Evolutionary conservation across 1,284 basidiomycete species (phyloP), one percentile per base, ranked within the genome.

Genomic region (Melanopsichium pennsylvanicum): DNA sequence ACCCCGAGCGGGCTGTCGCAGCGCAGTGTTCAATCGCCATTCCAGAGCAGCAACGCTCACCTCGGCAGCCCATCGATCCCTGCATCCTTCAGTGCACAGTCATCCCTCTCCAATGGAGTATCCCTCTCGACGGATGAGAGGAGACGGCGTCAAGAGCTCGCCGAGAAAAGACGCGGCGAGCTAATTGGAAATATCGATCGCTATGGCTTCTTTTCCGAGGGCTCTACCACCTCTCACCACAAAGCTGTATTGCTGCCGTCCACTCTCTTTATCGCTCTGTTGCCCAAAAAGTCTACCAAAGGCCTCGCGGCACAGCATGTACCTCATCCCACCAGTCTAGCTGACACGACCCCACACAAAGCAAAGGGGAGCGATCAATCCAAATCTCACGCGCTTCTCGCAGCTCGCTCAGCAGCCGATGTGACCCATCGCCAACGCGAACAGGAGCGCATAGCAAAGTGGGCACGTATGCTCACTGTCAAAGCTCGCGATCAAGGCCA

Each of bases 391-490:
- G 43, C 42, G 5, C 40, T 61, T 10, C 49, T 46, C 19, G 35
- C 39, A 25, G 61, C 48, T 13, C 50, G 67, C 16, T 48, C 59
- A 7, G 59, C 55, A 23, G 55, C 55, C 18, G 58, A 59, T 31
- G 22, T 26, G 7, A 23, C 21, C 3, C 56, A 72, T 23, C 56
- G 70, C 2, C 27, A 52, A 31, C 64, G 62, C 8, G 75, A 75
- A 35, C 46, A 59, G 27, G 47, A 51, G 11, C 60, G 75, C 0
- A 72, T 69, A 3, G 67, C 50, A 42, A 77, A 77, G 47, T 77
- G 75, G 75, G 13, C 40, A 2, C 50, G 45, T 8, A 77, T 77
- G 75, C 50, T 77, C 7, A 58, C 45, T 11, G 62, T 69, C 38
- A 54, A 60, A 18, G 52, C 47, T 18, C 59, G 66, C 2, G 63